Evolutionary conservation across 805 yeast genomes (phyloP).

Genomic region (Candida koratica): DNA sequence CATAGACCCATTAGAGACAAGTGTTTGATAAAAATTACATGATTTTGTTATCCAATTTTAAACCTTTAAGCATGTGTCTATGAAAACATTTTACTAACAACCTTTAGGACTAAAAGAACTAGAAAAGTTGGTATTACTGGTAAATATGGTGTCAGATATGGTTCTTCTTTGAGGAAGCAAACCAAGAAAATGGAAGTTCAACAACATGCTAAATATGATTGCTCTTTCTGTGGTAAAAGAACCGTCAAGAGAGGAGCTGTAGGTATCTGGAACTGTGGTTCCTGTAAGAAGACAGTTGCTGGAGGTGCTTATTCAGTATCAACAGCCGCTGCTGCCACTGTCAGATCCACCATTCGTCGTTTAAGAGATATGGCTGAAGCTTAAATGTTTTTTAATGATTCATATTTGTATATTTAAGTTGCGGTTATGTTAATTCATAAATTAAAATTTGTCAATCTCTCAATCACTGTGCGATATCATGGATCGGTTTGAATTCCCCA

Average conservation of each 20-base stretch:
- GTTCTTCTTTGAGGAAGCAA: conserved; percentile 99
- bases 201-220: conserved; percentile 98
- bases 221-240: conserved; percentile 99
- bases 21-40: too few relatives aligned
- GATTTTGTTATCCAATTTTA: too few relatives aligned
- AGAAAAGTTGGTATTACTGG: conserved; percentile 99
- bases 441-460: conserved; percentile 1
- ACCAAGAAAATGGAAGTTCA: conserved; percentile 98
- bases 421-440: conserved; percentile 14
- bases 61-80: too few relatives aligned
- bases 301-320: conserved; percentile 99
- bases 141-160: conserved; percentile 99
- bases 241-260: conserved; percentile 95
- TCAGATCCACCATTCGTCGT: conserved; percentile 99
- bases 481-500: conserved; percentile 34
- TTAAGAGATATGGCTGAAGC: conserved; percentile 99
- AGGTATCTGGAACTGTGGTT: conserved; percentile 98
- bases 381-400: conserved; percentile 42
- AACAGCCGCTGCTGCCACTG: conserved; percentile 99
- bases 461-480: conserved; percentile 3
- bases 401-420: conserved; percentile 23
- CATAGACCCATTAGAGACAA: too few relatives aligned
- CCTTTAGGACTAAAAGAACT: conserved; percentile 95
- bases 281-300: conserved; percentile 95
- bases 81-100: too few relatives aligned